phyloP scores from a whole-genome alignment of 805 yeast genomes.

The Saccharomycopsis sp. region DNA sequence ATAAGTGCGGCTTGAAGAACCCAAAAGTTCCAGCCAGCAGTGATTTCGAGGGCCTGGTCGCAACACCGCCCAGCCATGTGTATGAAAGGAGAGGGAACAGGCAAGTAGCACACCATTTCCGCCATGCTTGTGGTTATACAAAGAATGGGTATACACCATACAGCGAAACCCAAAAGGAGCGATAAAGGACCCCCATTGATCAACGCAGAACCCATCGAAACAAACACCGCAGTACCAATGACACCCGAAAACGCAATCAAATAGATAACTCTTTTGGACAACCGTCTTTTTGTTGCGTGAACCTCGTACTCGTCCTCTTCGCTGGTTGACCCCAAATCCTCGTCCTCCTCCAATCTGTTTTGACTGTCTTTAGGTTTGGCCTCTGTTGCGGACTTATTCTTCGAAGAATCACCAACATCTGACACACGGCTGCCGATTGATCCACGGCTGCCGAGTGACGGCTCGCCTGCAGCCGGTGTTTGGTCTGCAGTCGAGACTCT shows the following conservation, averaged over 20 bases:
- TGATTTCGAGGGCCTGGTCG: constrained; percentile 67
- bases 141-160: constrained; percentile 67
- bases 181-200: constrained; percentile 65
- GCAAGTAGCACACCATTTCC: constrained; percentile 72
- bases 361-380: not conserved
- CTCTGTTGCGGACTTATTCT: not conserved
- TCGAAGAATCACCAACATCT: not conserved
- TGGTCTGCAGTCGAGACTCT: too few relatives aligned
- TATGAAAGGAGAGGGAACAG: constrained; percentile 72
- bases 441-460: not conserved
- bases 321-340: not conserved
- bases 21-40: constrained; percentile 78
- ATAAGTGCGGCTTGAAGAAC: constrained; percentile 67
- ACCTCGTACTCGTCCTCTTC: not conserved
- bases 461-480: not conserved
- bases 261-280: constrained; percentile 67
- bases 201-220: constrained; percentile 60
- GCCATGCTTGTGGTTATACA: constrained; percentile 66
- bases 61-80: constrained; percentile 68
- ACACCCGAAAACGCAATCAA: constrained; percentile 77
- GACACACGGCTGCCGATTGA: too few relatives aligned
- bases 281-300: constrained; percentile 36
- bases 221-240: constrained; percentile 75
- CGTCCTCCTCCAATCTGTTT: too few relatives aligned
- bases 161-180: constrained; percentile 53